These are phyloP conservation scores for Salix viminalis DNA, from an alignment of 345 rosid genomes.

Conservation along the genomic window DNA sequence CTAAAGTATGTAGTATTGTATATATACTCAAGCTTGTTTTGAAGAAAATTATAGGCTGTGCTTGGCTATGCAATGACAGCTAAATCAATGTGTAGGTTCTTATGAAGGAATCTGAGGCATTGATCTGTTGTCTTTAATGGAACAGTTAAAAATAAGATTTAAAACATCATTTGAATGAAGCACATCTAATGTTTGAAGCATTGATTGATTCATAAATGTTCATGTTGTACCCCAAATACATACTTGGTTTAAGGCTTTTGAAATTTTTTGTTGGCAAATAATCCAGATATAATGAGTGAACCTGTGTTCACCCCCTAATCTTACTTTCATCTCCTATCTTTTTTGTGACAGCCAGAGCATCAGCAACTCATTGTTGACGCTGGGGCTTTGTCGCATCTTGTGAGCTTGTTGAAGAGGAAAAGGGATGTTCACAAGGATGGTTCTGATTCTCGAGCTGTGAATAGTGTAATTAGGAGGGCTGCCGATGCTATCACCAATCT, in stretches of 20 bases:
- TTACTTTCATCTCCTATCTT: background rate
- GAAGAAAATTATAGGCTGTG: background rate
- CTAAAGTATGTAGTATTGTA: background rate
- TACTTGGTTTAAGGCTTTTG: background rate
- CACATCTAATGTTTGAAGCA: background rate
- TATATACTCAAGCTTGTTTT: background rate
- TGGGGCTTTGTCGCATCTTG: slow-evolving; percentile 84
- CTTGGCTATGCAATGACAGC: background rate
- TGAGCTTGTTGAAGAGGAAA: slow-evolving; percentile 69
- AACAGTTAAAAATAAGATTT: background rate
- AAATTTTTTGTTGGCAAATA: background rate
- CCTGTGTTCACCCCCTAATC: no score
- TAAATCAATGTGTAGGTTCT: background rate
- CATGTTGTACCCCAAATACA: background rate
- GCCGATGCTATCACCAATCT: slow-evolving; percentile 99
- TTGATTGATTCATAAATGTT: background rate
- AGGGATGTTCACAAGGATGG: slow-evolving; percentile 58
- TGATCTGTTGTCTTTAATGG: background rate
- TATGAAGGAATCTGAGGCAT: background rate
- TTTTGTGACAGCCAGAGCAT: slow-evolving; percentile 81
- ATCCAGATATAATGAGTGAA: background rate
- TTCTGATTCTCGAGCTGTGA: slow-evolving; percentile 63
- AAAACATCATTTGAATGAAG: background rate
- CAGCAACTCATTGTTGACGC: slow-evolving; percentile 89
- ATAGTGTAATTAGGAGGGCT: slow-evolving; percentile 89